phyloP scores from a whole-genome alignment of 2,329 filamentous ascomycete genomes.

The Penicillium expansum region DNA sequence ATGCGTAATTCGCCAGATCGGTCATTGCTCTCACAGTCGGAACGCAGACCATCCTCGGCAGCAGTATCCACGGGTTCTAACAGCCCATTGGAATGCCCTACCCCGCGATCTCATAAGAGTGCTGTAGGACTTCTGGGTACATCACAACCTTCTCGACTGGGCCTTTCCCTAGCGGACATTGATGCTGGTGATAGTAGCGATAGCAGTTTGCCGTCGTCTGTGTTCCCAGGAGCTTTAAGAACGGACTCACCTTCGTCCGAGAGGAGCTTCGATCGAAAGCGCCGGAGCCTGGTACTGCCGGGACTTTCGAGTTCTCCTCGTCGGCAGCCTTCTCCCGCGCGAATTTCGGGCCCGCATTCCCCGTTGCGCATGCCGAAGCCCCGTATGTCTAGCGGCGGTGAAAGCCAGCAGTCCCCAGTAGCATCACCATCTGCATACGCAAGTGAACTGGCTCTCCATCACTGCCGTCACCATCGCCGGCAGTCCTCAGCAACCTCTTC shows the following conservation, averaged over 20 bases:
- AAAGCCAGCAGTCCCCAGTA: conserved; percentile 72
- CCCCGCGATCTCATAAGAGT: conserved; percentile 76
- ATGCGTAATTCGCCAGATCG: conserved; percentile 55
- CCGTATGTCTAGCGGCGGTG: conserved; percentile 57
- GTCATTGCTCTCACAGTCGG: conserved; percentile 44
- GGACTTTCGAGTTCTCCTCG: conserved; percentile 70
- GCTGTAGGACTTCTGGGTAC: conserved; percentile 57
- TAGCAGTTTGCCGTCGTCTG: conserved; percentile 79
- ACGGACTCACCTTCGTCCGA: conserved; percentile 92
- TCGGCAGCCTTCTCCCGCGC: conserved; percentile 84
- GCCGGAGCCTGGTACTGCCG: conserved; percentile 80
- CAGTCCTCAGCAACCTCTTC: conserved; percentile 90
- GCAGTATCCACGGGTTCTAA: conserved; percentile 78
- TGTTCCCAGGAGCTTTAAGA: conserved; percentile 66
- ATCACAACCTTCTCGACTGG: conserved; percentile 63
- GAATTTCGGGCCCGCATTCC: conserved; percentile 72
- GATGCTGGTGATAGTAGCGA: conserved; percentile 81
- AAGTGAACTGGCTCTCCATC: conserved; percentile 60
- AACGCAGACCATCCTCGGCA: conserved; percentile 55
- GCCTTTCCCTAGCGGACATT: conserved; percentile 76
- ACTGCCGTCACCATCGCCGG: conserved; percentile 71
- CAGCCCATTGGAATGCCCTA: conserved; percentile 87
- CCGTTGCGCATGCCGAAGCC: conserved; percentile 84
- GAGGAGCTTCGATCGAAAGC: conserved; percentile 77
- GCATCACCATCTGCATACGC: conserved; percentile 82